Percentiles rank a stretch among this genome's conserved stretches.
Evolutionary conservation across 148 eudicot genomes (phyloP).

Genomic region (Vaccinium darrowii): DNA sequence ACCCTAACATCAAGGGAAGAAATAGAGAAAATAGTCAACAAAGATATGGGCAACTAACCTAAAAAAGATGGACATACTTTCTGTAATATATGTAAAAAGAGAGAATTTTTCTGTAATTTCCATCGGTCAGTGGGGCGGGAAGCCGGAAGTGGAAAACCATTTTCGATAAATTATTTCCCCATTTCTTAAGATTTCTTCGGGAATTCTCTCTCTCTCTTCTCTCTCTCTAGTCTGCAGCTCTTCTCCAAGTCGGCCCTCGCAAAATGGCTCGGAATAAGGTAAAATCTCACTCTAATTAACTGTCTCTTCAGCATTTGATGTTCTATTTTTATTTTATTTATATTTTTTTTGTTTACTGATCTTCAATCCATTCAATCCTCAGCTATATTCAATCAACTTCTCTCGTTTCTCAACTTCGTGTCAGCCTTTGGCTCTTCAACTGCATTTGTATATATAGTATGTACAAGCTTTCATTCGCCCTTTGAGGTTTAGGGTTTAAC

Average conservation of each 20-base stretch:
- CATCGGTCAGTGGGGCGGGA: conserved; percentile 7
- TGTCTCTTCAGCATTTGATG: neutral
- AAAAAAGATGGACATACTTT: neutral
- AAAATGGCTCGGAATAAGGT: conserved; percentile 79
- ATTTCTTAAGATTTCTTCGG: conserved; percentile 18
- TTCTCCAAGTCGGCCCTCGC: neutral
- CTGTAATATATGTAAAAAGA: neutral
- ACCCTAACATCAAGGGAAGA: too few species aligned
- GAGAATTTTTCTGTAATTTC: neutral
- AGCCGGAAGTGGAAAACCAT: neutral
- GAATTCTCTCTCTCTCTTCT: conserved; percentile 8
- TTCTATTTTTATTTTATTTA: neutral
- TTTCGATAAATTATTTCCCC: neutral
- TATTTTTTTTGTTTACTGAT: neutral
- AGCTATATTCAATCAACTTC: neutral
- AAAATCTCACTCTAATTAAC: neutral
- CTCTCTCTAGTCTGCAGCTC: neutral
- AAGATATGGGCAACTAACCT: neutral
- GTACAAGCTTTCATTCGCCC: neutral
- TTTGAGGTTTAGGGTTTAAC: neutral
- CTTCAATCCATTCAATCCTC: conserved; percentile 7
- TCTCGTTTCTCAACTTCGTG: neutral
- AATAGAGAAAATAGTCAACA: too few species aligned
- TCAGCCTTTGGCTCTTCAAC: neutral
- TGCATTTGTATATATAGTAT: neutral